These are phyloP conservation scores for Pseudoturritis turrita DNA, from an alignment of 345 rosid species.

Conservation along the genomic window DNA sequence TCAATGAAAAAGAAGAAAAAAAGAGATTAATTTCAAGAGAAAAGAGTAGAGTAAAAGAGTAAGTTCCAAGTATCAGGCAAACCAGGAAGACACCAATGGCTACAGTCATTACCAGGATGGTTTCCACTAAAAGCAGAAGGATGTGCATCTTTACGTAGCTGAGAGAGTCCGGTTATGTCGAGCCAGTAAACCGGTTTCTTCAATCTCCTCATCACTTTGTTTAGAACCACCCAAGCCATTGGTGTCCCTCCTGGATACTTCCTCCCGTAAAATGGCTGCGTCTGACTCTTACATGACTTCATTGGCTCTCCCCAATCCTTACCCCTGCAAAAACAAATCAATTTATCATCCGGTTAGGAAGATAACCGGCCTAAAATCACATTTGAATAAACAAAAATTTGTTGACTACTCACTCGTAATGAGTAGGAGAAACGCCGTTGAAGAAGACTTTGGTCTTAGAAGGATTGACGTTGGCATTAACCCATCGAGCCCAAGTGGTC, in stretches of 20 bases:
- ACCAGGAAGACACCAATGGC: constrained; percentile 98
- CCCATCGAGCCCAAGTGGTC: constrained; percentile 97
- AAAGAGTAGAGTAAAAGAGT: constrained; percentile 55
- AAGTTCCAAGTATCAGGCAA: constrained; percentile 91
- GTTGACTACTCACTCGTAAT: constrained; percentile 65
- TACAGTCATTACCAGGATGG: constrained; percentile 53
- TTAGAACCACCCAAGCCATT: constrained; percentile 53
- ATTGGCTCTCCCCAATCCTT: constrained; percentile 75
- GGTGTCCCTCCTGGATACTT: constrained; percentile 80
- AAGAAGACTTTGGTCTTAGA: constrained; percentile 75
- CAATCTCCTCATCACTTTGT: constrained; percentile 66
- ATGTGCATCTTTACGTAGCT: constrained; percentile 73
- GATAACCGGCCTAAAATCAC: neutral
- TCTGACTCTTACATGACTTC: constrained; percentile 53
- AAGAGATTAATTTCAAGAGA: constrained; percentile 29
- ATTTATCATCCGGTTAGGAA: neutral
- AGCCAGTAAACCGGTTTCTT: constrained; percentile 69
- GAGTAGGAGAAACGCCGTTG: constrained; percentile 78
- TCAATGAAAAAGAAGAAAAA: neutral
- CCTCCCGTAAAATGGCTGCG: constrained; percentile 55
- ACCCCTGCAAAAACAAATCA: constrained; percentile 42
- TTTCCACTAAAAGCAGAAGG: constrained; percentile 53
- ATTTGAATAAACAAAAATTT: no score
- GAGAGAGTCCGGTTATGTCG: constrained; percentile 62
- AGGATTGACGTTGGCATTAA: constrained; percentile 58